phyloP scores from a whole-genome alignment of 2,329 filamentous ascomycete species.

The Claviceps humidiphila region DNA sequence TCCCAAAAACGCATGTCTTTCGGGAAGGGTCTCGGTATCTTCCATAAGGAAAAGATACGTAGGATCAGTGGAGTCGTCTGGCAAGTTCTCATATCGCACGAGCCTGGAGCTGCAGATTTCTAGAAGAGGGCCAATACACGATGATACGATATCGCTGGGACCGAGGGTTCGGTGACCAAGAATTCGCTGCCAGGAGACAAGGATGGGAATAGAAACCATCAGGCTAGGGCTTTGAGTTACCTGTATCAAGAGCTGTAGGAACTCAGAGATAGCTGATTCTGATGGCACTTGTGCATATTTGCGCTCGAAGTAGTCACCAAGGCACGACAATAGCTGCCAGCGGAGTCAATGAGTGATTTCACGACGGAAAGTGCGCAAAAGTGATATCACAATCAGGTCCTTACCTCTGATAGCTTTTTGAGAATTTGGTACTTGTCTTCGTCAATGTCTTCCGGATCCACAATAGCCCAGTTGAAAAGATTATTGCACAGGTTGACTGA shows the following conservation, averaged over 20 bases:
- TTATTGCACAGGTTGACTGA: constrained; percentile 59
- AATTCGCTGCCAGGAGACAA: constrained; percentile 81
- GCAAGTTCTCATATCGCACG: constrained; percentile 75
- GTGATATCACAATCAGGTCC: constrained; percentile 6
- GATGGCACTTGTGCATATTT: constrained; percentile 54
- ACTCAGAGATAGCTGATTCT: constrained; percentile 53
- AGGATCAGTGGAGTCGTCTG: constrained; percentile 67
- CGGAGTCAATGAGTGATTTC: constrained; percentile 4
- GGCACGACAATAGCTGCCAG: constrained; percentile 62
- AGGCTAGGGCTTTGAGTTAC: constrained; percentile 78
- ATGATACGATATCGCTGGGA: constrained; percentile 44
- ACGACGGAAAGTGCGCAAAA: not conserved
- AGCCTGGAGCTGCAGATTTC: constrained; percentile 74
- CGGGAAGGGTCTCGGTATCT: constrained; percentile 88
- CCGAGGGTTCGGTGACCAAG: constrained; percentile 60
- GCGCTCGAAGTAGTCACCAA: constrained; percentile 73
- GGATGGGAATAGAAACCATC: constrained; percentile 81
- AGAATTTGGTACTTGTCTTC: constrained; percentile 84
- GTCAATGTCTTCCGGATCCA: constrained; percentile 71
- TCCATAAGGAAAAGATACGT: constrained; percentile 75
- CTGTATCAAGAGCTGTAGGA: constrained; percentile 66
- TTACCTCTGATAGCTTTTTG: constrained; percentile 87
- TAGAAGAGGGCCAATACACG: constrained; percentile 60
- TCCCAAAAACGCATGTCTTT: constrained; percentile 86
- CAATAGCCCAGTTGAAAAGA: constrained; percentile 67